Percentiles rank a stretch among this genome's conserved stretches.
These are phyloP conservation scores for Fusarium buharicum DNA, from an alignment of 2,329 filamentous ascomycete genomes.

Conservation along the genomic window DNA sequence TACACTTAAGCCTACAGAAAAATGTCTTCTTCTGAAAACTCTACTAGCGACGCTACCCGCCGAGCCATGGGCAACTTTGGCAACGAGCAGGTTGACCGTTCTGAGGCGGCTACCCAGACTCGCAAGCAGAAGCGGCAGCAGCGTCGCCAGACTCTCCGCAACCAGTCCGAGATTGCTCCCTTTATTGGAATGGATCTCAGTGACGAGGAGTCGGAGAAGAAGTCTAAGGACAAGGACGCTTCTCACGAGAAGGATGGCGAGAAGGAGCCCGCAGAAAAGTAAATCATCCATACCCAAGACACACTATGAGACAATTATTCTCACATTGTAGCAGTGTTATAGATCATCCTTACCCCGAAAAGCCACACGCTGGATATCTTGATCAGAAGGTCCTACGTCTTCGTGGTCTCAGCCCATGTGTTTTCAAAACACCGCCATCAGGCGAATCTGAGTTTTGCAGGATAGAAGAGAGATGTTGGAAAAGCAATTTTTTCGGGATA, in stretches of 20 bases:
- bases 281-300: background rate
- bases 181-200: background rate
- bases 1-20: background rate
- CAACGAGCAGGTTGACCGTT: background rate
- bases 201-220: background rate
- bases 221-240: background rate
- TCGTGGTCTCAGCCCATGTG: background rate
- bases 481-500: background rate
- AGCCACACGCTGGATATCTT: background rate
- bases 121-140: background rate
- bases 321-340: background rate
- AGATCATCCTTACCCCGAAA: background rate
- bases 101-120: fast-evolving
- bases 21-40: background rate
- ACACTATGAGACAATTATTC: background rate
- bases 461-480: background rate
- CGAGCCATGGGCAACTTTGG: background rate
- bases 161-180: background rate
- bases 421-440: background rate
- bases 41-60: background rate
- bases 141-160: slow-evolving; percentile 1
- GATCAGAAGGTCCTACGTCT: background rate
- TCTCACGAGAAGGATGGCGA: background rate
- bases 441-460: background rate
- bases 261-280: background rate